A percentile compares a stretch with the other conserved stretches of the same genome.
Conservation (phyloP, 345 rosid genomes). For the Syzygium aqueum region DNA sequence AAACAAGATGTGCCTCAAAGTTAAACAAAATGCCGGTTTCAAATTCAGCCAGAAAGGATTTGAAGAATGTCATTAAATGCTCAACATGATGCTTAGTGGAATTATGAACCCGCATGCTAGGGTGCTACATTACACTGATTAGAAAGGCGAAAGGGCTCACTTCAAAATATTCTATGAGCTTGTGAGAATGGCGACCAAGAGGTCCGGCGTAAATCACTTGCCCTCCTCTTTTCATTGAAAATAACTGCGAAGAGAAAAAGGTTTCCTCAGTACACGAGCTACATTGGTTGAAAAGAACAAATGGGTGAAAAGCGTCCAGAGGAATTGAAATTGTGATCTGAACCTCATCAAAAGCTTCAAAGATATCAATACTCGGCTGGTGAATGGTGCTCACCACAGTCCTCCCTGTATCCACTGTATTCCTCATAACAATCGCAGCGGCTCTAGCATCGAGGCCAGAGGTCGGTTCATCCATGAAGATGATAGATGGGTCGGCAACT, state of each 20-base stretch:
- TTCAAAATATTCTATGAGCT: slow-evolving; percentile 83
- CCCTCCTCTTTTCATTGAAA: slow-evolving; percentile 92
- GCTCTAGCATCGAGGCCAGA: slow-evolving; percentile 96
- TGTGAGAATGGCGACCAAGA: slow-evolving; percentile 66
- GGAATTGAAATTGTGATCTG: background rate
- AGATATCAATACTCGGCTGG: slow-evolving; percentile 90
- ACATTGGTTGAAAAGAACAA: background rate
- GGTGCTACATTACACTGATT: background rate
- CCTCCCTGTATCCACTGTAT: slow-evolving; percentile 94
- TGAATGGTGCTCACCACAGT: slow-evolving; percentile 94
- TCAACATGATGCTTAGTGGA: background rate
- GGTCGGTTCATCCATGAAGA: slow-evolving; percentile 95
- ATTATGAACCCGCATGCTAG: background rate
- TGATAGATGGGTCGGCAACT: slow-evolving; percentile 92
- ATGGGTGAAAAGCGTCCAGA: background rate
- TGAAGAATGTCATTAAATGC: background rate
- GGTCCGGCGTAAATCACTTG: slow-evolving; percentile 83
- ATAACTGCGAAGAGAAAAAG: slow-evolving; percentile 30
- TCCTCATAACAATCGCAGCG: slow-evolving; percentile 89
- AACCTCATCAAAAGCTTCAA: slow-evolving; percentile 91
- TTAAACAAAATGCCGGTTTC: background rate
- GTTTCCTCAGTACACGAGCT: background rate
- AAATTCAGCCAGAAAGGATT: background rate
- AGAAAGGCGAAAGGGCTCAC: slow-evolving; percentile 12
- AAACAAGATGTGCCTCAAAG: background rate